These are phyloP conservation scores for Helicocarpus griseus DNA, from an alignment of 2,329 filamentous ascomycete genomes.

Conservation along the genomic window DNA sequence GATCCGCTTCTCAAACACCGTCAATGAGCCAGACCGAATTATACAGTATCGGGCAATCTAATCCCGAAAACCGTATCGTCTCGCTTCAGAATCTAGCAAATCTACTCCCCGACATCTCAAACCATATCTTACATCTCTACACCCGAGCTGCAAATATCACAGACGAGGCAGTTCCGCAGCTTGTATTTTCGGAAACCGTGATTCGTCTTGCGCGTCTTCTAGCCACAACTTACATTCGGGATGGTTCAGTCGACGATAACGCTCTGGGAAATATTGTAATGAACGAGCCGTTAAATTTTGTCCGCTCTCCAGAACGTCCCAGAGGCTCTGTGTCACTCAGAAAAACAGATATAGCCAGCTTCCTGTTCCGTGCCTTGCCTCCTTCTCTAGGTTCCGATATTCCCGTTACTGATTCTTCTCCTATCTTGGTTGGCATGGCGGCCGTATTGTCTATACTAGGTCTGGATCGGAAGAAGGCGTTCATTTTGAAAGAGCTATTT, in stretches of 20 bases:
- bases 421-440: slow-evolving; percentile 75
- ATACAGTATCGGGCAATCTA: slow-evolving; percentile 30
- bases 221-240: slow-evolving; percentile 40
- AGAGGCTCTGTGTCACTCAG: slow-evolving; percentile 36
- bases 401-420: slow-evolving; percentile 64
- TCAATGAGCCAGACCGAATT: slow-evolving; percentile 30
- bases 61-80: slow-evolving; percentile 38
- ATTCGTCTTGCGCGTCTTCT: slow-evolving; percentile 47
- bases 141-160: slow-evolving; percentile 43
- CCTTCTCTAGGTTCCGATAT: slow-evolving; percentile 51
- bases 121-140: slow-evolving; percentile 49
- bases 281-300: slow-evolving; percentile 32
- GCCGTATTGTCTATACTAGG: slow-evolving; percentile 74
- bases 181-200: slow-evolving; percentile 48
- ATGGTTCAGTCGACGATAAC: slow-evolving; percentile 42
- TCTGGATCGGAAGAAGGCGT: slow-evolving; percentile 78
- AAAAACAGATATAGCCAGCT: slow-evolving; percentile 54
- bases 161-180: slow-evolving; percentile 43
- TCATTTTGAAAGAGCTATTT: slow-evolving; percentile 78
- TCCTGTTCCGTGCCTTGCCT: slow-evolving; percentile 62
- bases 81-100: slow-evolving; percentile 42
- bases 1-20: slow-evolving; percentile 32
- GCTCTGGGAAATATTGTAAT: slow-evolving; percentile 52
- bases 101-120: slow-evolving; percentile 46
- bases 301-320: slow-evolving; percentile 25